Evolutionary conservation across 768 basidiomycete genomes (phyloP), one percentile per base, ranked within the genome.

Genomic region (Rhizopogon sp.): DNA sequence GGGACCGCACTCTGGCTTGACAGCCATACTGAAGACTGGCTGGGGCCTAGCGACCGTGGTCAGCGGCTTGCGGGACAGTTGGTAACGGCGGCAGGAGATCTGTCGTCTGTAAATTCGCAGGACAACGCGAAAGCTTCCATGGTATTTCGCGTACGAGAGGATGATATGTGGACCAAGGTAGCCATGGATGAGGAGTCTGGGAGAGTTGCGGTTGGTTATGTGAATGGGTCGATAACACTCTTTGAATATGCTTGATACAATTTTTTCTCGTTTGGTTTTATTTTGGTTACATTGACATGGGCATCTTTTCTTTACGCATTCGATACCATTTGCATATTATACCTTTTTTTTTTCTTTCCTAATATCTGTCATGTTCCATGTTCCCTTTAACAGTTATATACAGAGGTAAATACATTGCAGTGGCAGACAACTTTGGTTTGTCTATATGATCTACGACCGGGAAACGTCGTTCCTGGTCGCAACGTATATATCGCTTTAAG

Each of bases 1-100:
- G 87, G 86, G 3, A 86, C 83, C 5, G 80, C 79, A 5, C 58
- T 89, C 14, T 89, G 85, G 82, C 69, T 86, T 35, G 87, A 89
- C 59, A 81, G 73, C 46, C 80, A 85, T 47, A 79, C 80, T 0
- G 81, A 83, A 55, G 76, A 75, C 37, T 75, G 77, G 62, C 70
- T 72, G 55, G 69, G 69, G 1, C 72, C 72, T 29, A 71, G 70
- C 39, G 76, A 80, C 49, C 71, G 65, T 7, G 84, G 85, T 0
- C 87, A 89, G 64, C 75, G 86, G 45, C 63, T 88, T 20, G 85
- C 82, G 0, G 82, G 80, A n/a, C 51, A 43, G 40, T 45, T 72
- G 6, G 3, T 65, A 10, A 13, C 2, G 20, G 22, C 28, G 35
- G 16, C 51, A 17, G 39, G 16, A 28, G 58, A 33, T 8, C 17